A percentile compares a stretch with the other conserved stretches of the same genome.
These are phyloP conservation scores for Cryphonectria naterciae DNA, from an alignment of 2,329 filamentous ascomycete species.

Conservation along the genomic window DNA sequence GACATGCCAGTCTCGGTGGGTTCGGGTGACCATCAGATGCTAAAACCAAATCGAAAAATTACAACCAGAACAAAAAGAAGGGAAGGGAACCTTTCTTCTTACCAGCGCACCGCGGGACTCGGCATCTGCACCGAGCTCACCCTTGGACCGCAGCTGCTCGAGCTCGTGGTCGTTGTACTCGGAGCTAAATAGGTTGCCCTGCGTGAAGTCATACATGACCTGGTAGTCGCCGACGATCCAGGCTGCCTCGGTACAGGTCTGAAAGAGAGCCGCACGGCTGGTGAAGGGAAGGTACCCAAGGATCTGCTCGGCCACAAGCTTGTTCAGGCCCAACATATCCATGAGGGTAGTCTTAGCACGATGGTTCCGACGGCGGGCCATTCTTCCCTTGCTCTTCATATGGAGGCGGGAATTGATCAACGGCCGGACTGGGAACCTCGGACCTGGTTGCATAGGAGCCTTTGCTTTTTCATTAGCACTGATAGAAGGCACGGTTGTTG, in stretches of 20 bases:
- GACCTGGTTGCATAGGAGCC: not conserved
- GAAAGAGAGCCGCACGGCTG: conserved; percentile 1
- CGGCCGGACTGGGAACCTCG: not conserved
- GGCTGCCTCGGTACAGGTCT: conserved; percentile 5
- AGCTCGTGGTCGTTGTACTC: conserved; percentile 20
- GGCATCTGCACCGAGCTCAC: not conserved
- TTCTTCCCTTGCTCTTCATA: not conserved
- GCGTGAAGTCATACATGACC: conserved; percentile 12
- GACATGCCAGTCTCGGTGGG: conserved; percentile 6
- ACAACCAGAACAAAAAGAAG: not conserved
- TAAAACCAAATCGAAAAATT: not conserved
- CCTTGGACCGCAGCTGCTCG: not conserved
- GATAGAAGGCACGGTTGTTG: too few species aligned
- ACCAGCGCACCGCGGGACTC: conserved; percentile 5
- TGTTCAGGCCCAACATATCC: not conserved
- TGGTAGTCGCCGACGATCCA: conserved; percentile 18
- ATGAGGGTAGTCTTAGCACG: not conserved
- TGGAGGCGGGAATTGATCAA: not conserved
- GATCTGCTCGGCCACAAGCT: conserved; percentile 4
- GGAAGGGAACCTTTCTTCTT: not conserved
- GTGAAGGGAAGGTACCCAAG: conserved; percentile 12
- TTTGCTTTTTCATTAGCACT: not conserved
- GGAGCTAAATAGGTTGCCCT: conserved; percentile 4
- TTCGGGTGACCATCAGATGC: conserved; percentile 16
- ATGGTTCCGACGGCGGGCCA: not conserved